Evolutionary conservation across 2,329 filamentous ascomycete genomes (phyloP).

Genomic region (Teratosphaeria gauchensis): DNA sequence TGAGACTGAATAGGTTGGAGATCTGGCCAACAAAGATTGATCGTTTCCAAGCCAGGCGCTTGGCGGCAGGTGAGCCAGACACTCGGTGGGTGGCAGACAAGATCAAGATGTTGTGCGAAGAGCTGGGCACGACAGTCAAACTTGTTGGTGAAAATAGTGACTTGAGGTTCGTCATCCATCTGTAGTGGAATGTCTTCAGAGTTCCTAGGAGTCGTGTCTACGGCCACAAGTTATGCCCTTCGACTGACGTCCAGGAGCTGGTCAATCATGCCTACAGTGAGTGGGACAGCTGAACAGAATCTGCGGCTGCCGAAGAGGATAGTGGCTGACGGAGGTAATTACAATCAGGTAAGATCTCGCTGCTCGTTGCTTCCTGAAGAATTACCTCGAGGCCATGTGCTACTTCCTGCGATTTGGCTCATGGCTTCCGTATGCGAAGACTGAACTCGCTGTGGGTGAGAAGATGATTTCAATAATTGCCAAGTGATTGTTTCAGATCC

Average conservation of each 20-base stretch:
- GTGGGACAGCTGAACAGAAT: no score
- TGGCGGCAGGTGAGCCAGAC: conserved; percentile 23
- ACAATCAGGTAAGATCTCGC: no score
- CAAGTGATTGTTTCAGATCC: neutral
- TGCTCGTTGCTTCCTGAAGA: neutral
- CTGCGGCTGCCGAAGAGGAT: no score
- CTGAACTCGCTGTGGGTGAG: neutral
- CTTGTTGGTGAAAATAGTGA: conserved; percentile 10
- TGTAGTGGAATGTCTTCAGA: neutral
- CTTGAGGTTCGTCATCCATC: neutral
- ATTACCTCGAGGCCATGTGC: neutral
- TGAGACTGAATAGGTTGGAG: conserved; percentile 19
- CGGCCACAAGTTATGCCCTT: neutral
- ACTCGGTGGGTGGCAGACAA: conserved; percentile 25
- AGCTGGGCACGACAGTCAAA: conserved; percentile 22
- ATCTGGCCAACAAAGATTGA: conserved; percentile 29
- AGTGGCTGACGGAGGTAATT: no score
- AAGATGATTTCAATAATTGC: neutral
- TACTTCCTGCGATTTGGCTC: neutral
- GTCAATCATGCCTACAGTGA: no score
- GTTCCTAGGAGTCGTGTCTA: no score
- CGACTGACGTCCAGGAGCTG: no score
- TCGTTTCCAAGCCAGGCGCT: conserved; percentile 24
- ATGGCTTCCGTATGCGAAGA: neutral
- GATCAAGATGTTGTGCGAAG: conserved; percentile 19